Base-by-base conservation (phyloP, 441 rosid genomes). In the Pelargonium fulgidum region DNA sequence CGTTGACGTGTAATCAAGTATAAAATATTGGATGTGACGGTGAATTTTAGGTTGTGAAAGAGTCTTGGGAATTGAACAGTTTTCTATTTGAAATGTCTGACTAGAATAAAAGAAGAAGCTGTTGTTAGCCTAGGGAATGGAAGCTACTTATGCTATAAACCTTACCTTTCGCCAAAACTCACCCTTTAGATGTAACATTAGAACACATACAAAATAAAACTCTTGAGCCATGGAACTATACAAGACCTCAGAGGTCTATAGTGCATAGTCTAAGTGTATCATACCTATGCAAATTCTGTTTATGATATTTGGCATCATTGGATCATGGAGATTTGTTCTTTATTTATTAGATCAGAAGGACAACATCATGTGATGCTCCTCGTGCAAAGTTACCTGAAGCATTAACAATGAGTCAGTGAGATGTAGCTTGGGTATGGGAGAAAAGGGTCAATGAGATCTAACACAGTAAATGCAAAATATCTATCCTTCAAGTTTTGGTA, bases 291-390 rank as follows among this genome's bases (percentile, higher is more conserved):
- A 11, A 11, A 48, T 48, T 4, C 26, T 7, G 62, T 56, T 9
- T 58, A 58, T 58, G 62, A 13, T 58, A 58, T 19, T 58, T 19
- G 62, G 42, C 14, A 14, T n/a, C 75, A 73, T 75, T 72, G 83
- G 81, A 82, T 82, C 80, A 48, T 71, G 72, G 69, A 74, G 41
- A 64, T 59, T 50, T 58, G 19, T 62, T 45, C 41, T 47, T 50
- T 19, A 11, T 33, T 13, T 59, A 68, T 19, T 19, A 64, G 62
- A 10, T 47, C 47, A 54, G 26, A 44, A 9, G 74, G 75, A 76
- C 79, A 73, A 69, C 9, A 75, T 58, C 78, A 80, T 72, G 81
- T 79, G 83, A 73, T 42, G 68, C 68, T 26, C 9, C 9, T 58
- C 20, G 22, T 58, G 62, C 62, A 58, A 58, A 58, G 62, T 58